A percentile compares a stretch with the other conserved stretches of the same genome.
These are phyloP conservation scores for Colletotrichum ledebouriae DNA, from an alignment of 2,329 filamentous ascomycete genomes.

Conservation along the genomic window DNA sequence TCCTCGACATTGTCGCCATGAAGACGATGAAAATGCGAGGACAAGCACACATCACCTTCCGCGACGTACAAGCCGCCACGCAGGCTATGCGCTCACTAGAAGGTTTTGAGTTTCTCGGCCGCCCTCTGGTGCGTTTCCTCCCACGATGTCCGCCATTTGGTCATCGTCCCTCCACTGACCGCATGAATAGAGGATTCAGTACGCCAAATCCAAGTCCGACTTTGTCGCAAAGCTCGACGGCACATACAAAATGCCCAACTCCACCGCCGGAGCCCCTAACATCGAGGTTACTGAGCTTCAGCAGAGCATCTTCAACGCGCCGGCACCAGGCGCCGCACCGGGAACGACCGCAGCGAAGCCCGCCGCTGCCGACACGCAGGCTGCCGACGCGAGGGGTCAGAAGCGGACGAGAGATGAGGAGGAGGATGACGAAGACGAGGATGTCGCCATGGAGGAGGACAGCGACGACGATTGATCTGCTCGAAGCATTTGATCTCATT, in stretches of 20 bases:
- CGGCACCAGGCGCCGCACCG: conserved; percentile 63
- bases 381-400: conserved; percentile 70
- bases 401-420: conserved; percentile 80
- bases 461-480: conserved; percentile 76
- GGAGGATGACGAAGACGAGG: conserved; percentile 74
- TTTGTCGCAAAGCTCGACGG: conserved; percentile 92
- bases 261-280: conserved; percentile 59
- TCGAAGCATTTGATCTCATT: conserved; percentile 9
- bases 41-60: conserved; percentile 92
- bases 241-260: conserved; percentile 80
- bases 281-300: conserved; percentile 80
- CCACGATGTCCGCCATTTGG: neutral
- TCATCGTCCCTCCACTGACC: conserved; percentile 9
- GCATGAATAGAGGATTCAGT: conserved; percentile 81
- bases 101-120: conserved; percentile 87
- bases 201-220: conserved; percentile 90
- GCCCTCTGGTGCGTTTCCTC: conserved; percentile 77
- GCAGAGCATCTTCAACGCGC: conserved; percentile 83
- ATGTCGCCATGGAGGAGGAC: conserved; percentile 77
- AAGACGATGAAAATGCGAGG: conserved; percentile 95
- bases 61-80: conserved; percentile 90
- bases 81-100: conserved; percentile 93
- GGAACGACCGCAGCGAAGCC: conserved; percentile 60
- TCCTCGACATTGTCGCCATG: conserved; percentile 91
- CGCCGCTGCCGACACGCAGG: conserved; percentile 62